Base-by-base conservation (phyloP, 495 filamentous ascomycete species). In the Cairneyella variabilis region DNA sequence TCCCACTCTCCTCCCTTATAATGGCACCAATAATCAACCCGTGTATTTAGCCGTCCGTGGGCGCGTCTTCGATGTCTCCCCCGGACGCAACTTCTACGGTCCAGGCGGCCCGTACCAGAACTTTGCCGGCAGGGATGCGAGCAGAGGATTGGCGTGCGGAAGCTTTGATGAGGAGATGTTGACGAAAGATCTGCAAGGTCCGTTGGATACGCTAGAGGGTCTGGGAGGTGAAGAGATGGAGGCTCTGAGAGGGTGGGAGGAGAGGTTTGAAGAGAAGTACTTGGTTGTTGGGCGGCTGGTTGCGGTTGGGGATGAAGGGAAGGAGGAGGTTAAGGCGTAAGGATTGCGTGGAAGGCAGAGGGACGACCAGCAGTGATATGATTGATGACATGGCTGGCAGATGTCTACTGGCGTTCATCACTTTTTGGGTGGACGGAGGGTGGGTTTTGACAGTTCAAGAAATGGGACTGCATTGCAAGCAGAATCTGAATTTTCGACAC, bases 141-240 rank as follows among this genome's bases (percentile, higher is more conserved):
- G 81, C 50, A 78, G 93, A 41, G 93, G 93, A 9, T 71, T 98
- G 56, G 95, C 93, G 3, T 88, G 79, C 70, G 88, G 90, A 58
- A 95, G 90, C 71, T 97, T 98, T 67, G 95, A 97, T 64, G 85
- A 90, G 74, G 86, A 90, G 3, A 96, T 97, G 93, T 71, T 97
- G 73, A 97, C 93, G 30, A 86, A 95, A 73, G 88, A 96, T 66
- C 69, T 97, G 47, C 79, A 91, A 38, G 90, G 82, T 3, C 91
- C 91, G 21, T 70, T 98, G 53, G 95, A 98, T 69, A 83, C 77
- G 41, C 76, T 97, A 21, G 75, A 81, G 48, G 90, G 86, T 43
- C 70, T 98, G 42, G 82, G 78, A 12, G 70, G 64, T 0, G 91
- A 95, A 25, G 83, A 97, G 76, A 74, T 86, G 70, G 89, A 90